A percentile compares a stretch with the other conserved stretches of the same genome.
These are phyloP conservation scores for Pseudogymnoascus sp. DNA, from an alignment of 2,329 filamentous ascomycete species.

Conservation along the genomic window DNA sequence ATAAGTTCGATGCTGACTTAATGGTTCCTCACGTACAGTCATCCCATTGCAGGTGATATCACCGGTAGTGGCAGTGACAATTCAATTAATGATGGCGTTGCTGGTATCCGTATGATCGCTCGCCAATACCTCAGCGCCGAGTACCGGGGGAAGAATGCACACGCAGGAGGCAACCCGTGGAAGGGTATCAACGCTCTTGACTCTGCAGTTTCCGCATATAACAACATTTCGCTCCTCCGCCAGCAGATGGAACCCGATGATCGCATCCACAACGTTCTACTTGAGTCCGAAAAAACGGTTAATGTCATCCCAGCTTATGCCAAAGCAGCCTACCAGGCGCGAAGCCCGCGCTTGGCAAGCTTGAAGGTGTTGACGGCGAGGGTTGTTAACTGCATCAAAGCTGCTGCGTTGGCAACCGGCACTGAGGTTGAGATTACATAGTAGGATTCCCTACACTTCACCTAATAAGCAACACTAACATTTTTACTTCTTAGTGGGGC, in stretches of 20 bases:
- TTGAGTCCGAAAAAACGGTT: constrained; percentile 43
- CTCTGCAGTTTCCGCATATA: constrained; percentile 44
- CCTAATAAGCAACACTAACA: not conserved
- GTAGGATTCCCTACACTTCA: not conserved
- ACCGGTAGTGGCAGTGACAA: not conserved
- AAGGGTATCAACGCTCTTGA: constrained; percentile 53
- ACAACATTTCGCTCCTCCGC: constrained; percentile 42
- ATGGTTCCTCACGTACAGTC: not conserved
- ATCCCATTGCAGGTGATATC: not conserved
- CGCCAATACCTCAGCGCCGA: constrained; percentile 42
- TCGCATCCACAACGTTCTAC: constrained; percentile 42
- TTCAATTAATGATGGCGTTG: not conserved
- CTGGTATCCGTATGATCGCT: constrained; percentile 42
- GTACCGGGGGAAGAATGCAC: constrained; percentile 47
- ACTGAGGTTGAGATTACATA: constrained; percentile 39
- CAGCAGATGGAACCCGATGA: constrained; percentile 49
- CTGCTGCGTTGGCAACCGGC: constrained; percentile 42
- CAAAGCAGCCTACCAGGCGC: constrained; percentile 37
- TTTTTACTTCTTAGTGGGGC: constrained; percentile 20
- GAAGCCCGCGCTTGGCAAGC: constrained; percentile 36
- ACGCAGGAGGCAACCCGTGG: constrained; percentile 51
- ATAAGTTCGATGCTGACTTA: not conserved
- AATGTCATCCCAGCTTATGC: constrained; percentile 50
- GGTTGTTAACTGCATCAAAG: constrained; percentile 40
- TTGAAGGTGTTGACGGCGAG: constrained; percentile 35